Evolutionary conservation across 164 flowering plant species (phyloP), one percentile per base, ranked within the genome.

Genomic region (Buxus sempervirens): DNA sequence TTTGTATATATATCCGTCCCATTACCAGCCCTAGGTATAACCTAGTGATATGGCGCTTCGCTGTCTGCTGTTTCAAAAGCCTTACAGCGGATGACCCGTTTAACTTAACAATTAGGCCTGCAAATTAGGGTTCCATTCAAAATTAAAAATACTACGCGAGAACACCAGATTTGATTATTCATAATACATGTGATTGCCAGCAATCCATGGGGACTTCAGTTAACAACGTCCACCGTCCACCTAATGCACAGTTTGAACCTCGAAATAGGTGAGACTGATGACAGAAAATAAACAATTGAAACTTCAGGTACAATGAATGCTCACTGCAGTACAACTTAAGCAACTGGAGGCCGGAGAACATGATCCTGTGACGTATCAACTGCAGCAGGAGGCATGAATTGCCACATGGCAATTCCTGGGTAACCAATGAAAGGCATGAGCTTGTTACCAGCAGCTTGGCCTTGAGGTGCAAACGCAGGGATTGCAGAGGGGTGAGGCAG

Each of bases 371-470:
- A 91, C 60, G 97, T 89, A 70, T 93, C 98, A 58, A 91, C 90
- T 0, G 91, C 75, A n/a, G 97, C 92, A 53, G 97, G 93, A 2
- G 98, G 98, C 97, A 93, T 82, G 82, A 91, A 91, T 66, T 90
- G 98, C 97, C 98, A 93, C 97, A 93, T 93, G 23, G 94, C 91
- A 36, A 93, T 90, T 41, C 93, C 92, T 0, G 96, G 96, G 79
- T 88, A 93, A 23, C 96, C 76, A 24, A 90, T 78, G 78, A 88
- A 80, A 0, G 94, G 92, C 74, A 91, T 83, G 75, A 87, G 60
- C 75, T 93, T 93, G 82, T 80, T 82, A 36, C 87, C 88, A 27
- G 81, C 75, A 19, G 84, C 86, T 78, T 86, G 98, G 64, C 80
- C 85, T 62, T 81, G 96, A 14, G 96, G 77, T 26, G 87, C 85